Evolutionary conservation across 2,329 filamentous ascomycete species (phyloP).

Genomic region (Harringtonia lauricola): DNA sequence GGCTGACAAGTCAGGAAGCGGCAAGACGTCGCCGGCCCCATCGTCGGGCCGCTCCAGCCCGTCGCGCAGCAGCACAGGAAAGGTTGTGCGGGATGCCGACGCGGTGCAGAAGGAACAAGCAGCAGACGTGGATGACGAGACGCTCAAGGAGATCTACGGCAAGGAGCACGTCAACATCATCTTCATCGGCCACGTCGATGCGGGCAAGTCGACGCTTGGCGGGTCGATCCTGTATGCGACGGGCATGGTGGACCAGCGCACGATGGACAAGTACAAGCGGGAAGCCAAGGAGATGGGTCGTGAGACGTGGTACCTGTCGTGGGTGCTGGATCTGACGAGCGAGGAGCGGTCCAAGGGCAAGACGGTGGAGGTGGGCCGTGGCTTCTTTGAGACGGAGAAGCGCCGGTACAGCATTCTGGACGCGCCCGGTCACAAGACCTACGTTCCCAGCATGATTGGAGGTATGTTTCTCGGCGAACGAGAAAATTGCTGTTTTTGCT

Average conservation of each 20-base stretch:
- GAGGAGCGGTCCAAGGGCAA: constrained; percentile 95
- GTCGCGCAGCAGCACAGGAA: constrained; percentile 39
- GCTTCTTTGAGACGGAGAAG: constrained; percentile 95
- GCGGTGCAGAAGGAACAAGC: constrained; percentile 74
- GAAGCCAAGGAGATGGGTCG: constrained; percentile 93
- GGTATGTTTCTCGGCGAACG: constrained; percentile 27
- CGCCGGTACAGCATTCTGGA: constrained; percentile 93
- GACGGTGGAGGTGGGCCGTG: constrained; percentile 92
- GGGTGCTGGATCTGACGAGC: constrained; percentile 94
- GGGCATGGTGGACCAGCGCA: constrained; percentile 98
- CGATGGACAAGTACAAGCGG: constrained; percentile 94
- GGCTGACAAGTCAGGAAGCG: constrained; percentile 61
- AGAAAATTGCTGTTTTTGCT: too few species aligned
- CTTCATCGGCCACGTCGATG: constrained; percentile 93
- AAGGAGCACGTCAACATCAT: constrained; percentile 92
- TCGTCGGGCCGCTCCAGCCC: constrained; percentile 80
- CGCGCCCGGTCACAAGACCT: constrained; percentile 95
- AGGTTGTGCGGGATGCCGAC: constrained; percentile 58
- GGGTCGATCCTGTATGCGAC: constrained; percentile 87
- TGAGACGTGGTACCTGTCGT: constrained; percentile 98
- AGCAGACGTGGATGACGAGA: constrained; percentile 59
- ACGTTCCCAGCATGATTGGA: constrained; percentile 96
- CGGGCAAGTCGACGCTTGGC: constrained; percentile 92
- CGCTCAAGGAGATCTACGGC: constrained; percentile 89
- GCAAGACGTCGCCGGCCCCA: constrained; percentile 69